phyloP scores from a whole-genome alignment of 2,329 filamentous ascomycete genomes.

The Aspergillus luchuensis region DNA sequence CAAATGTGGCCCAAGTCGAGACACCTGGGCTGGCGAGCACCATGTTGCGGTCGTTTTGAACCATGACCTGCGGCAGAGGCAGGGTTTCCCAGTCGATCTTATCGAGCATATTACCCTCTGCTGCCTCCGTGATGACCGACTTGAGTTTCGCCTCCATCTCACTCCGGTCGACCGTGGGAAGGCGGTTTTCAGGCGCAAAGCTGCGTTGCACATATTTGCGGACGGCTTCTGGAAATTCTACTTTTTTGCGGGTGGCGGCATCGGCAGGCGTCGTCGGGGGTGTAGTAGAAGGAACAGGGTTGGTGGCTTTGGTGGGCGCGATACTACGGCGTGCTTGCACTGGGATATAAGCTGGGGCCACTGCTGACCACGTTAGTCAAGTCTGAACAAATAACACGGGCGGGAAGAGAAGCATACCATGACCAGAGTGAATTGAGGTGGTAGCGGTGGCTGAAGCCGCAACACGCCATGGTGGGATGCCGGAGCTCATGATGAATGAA shows the following conservation, averaged over 20 bases:
- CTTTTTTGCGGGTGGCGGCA: slow-evolving; percentile 54
- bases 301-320: slow-evolving; percentile 41
- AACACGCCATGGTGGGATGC: slow-evolving; percentile 43
- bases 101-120: slow-evolving; percentile 70
- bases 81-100: slow-evolving; percentile 79
- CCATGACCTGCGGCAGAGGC: slow-evolving; percentile 81
- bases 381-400: not conserved
- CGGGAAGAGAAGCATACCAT: slow-evolving; percentile 32
- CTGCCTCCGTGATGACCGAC: slow-evolving; percentile 78
- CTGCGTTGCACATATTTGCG: slow-evolving; percentile 86
- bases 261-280: slow-evolving; percentile 37
- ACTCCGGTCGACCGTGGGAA: slow-evolving; percentile 60
- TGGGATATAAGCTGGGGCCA: slow-evolving; percentile 60
- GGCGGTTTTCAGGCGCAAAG: slow-evolving; percentile 73
- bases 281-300: slow-evolving; percentile 22
- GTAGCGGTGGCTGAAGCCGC: slow-evolving; percentile 34
- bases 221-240: slow-evolving; percentile 79
- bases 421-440: slow-evolving; percentile 31
- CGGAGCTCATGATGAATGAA: slow-evolving; percentile 40
- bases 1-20: slow-evolving; percentile 37
- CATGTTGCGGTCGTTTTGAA: slow-evolving; percentile 67
- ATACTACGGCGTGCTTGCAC: slow-evolving; percentile 66
- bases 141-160: slow-evolving; percentile 87
- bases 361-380: slow-evolving; percentile 25
- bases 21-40: slow-evolving; percentile 50